Percentiles rank a stretch among this genome's conserved stretches.
phyloP scores from a whole-genome alignment of 2,329 filamentous ascomycete species.

The Metarhizium brunneum region DNA sequence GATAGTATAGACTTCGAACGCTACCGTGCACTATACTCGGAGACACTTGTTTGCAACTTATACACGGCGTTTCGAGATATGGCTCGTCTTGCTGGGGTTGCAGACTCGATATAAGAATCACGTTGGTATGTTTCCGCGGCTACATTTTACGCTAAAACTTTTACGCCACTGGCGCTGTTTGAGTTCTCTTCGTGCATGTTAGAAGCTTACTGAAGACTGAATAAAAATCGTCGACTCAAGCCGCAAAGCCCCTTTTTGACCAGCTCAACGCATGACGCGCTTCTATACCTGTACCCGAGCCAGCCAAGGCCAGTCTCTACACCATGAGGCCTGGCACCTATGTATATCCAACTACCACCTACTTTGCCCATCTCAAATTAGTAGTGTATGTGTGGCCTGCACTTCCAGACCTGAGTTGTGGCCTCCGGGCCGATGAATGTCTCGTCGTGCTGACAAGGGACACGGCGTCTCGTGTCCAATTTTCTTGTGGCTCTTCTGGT shows the following conservation, averaged over 20 bases:
- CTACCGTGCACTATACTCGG: background rate
- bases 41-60: background rate
- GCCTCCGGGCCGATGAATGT: conserved; percentile 8
- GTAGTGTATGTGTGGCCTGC: conserved; percentile 9
- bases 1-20: conserved; percentile 6
- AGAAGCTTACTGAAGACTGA: conserved; percentile 8
- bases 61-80: conserved; percentile 7
- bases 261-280: conserved; percentile 7
- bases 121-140: conserved; percentile 6
- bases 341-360: conserved; percentile 6
- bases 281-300: conserved; percentile 2
- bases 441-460: conserved; percentile 1
- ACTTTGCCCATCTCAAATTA: conserved; percentile 9
- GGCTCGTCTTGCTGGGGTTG: conserved; percentile 6
- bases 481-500: conserved; percentile 10
- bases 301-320: background rate
- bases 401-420: conserved; percentile 1
- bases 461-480: conserved; percentile 7
- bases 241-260: conserved; percentile 8
- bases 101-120: conserved; percentile 5
- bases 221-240: conserved; percentile 3
- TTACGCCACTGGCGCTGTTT: background rate
- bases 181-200: conserved; percentile 7
- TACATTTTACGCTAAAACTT: background rate
- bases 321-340: background rate